Percentiles rank a stretch among this genome's conserved stretches.
Conservation (phyloP, 805 yeast species). For the Metschnikowia borealis region DNA sequence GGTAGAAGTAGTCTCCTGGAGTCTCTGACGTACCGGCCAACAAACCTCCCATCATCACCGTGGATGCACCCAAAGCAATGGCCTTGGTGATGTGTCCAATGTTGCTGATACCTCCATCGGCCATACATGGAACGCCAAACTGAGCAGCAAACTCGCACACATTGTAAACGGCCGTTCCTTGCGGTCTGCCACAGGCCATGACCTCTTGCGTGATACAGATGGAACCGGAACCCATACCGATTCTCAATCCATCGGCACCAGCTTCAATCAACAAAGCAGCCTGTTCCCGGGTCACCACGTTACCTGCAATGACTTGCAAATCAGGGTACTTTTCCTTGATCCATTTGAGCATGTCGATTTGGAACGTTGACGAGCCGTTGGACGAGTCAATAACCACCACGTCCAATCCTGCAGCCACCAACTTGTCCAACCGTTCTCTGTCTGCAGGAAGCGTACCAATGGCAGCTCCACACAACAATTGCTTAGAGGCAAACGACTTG, state of each 20-base stretch:
- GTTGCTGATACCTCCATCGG: conserved; percentile 99
- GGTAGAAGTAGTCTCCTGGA: conserved; percentile 96
- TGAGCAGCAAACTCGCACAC: conserved; percentile 91
- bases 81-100: conserved; percentile 99
- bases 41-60: conserved; percentile 99
- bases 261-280: conserved; percentile 86
- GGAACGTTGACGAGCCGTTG: conserved; percentile 96
- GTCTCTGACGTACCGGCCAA: conserved; percentile 98
- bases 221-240: conserved; percentile 99
- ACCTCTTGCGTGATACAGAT: conserved; percentile 99
- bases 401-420: conserved; percentile 95
- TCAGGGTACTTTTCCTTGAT: conserved; percentile 76
- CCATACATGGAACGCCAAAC: conserved; percentile 98
- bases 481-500: conserved; percentile 88
- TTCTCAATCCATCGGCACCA: conserved; percentile 97
- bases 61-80: conserved; percentile 91
- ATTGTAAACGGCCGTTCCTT: conserved; percentile 96
- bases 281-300: conserved; percentile 98
- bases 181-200: conserved; percentile 99
- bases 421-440: conserved; percentile 73
- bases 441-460: conserved; percentile 92
- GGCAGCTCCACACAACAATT: conserved; percentile 97
- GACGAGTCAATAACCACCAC: conserved; percentile 94
- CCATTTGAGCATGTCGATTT: conserved; percentile 89
- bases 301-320: conserved; percentile 92